Evolutionary conservation across 1,284 basidiomycete species (phyloP), one percentile per base, ranked within the genome.

Genomic region (Crucibulum parvulum): DNA sequence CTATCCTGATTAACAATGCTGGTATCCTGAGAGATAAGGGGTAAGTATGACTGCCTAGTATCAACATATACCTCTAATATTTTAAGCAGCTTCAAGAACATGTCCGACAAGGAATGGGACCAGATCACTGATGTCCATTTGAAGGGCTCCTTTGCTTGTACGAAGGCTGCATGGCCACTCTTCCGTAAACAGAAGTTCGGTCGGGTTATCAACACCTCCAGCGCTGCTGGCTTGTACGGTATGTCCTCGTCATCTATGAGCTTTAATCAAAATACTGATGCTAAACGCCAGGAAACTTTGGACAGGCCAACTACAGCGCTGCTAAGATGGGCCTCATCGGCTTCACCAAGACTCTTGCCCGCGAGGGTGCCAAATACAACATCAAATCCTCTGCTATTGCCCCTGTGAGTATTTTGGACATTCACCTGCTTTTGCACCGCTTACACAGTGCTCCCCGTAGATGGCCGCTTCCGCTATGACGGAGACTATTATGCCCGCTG

Each of bases 171-270:
- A 37, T 99, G 97, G 98, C 95, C 96, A 3, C 81, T 94, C 74
- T 98, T 99, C 86, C 87, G 94, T 70, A 93, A 94, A 72, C 95
- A 98, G 75, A 95, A 96, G 81, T 98, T 93, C 67, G 96, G 96
- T 13, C 89, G 95, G 56, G 84, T 99, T 63, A 84, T 99, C 70
- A 98, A 97, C 79, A 96, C 93, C n/a, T 83, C 95, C 35, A 96
- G 94, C 65, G 92, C 93, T 34, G 92, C 93, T 56, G 94, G 93
- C 6, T 78, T 95, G 50, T 94, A 94, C 68, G 93, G 92, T 90
- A 60, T 47, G 81, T 69, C 16, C 52, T 37, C 35, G 35, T 7
- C 46, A 36, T 38, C 35, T 8, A 11, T 50, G 9, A 45, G 16
- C 48, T n/a, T 15, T 57, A 38, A 53, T 37, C 45, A 11, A 11